Evolutionary conservation across 352 stramenopile species (phyloP).

Genomic region (Pythium aquatile): DNA sequence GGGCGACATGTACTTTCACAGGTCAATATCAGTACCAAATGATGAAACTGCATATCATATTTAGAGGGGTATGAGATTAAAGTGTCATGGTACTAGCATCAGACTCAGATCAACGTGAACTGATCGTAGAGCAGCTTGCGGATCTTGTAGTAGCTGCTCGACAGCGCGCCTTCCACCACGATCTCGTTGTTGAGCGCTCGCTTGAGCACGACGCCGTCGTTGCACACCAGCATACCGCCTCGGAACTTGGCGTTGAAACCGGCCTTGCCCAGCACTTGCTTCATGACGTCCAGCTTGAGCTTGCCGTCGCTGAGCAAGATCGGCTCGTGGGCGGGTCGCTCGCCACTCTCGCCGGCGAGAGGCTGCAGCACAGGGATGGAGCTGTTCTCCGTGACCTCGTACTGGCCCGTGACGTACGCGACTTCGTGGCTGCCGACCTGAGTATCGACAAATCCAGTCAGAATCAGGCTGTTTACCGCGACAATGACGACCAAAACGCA

Average conservation of each 20-base stretch:
- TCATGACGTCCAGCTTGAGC: slow-evolving; percentile 89
- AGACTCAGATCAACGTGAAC: slow-evolving; percentile 80
- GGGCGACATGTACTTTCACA: slow-evolving; percentile 14
- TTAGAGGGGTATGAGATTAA: slow-evolving; percentile 16
- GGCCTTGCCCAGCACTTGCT: slow-evolving; percentile 82
- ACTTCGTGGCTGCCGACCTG: slow-evolving; percentile 85
- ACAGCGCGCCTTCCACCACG: slow-evolving; percentile 82
- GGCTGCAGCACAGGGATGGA: slow-evolving; percentile 71
- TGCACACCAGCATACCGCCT: slow-evolving; percentile 88
- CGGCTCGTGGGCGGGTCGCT: slow-evolving; percentile 56
- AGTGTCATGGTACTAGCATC: neutral
- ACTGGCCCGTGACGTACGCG: slow-evolving; percentile 78
- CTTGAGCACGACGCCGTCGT: slow-evolving; percentile 87
- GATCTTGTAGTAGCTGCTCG: slow-evolving; percentile 86
- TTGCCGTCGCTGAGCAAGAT: slow-evolving; percentile 87
- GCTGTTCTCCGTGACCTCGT: slow-evolving; percentile 64
- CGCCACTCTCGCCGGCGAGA: slow-evolving; percentile 35
- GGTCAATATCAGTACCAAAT: neutral
- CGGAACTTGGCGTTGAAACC: slow-evolving; percentile 89
- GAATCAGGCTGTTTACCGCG: neutral
- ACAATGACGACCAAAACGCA: slow-evolving; percentile 22
- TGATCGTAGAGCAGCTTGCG: slow-evolving; percentile 85
- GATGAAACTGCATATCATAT: slow-evolving; percentile 8
- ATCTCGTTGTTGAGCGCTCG: slow-evolving; percentile 86
- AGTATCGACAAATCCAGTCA: neutral